Evolutionary conservation across 805 yeast genomes (phyloP).

Genomic region (Torulaspora gathmanii): DNA sequence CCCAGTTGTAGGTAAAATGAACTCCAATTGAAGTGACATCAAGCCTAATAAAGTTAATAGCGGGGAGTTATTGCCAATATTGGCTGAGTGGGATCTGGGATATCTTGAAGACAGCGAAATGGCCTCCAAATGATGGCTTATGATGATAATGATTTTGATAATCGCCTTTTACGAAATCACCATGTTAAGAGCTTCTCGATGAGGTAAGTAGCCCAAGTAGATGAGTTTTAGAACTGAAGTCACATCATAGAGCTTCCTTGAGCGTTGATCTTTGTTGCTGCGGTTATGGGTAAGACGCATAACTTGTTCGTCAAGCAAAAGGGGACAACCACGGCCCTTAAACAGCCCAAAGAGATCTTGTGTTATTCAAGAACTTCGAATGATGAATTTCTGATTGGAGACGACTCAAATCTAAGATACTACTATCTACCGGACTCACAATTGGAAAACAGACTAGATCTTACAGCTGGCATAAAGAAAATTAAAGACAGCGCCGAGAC

Average conservation of each 20-base stretch:
- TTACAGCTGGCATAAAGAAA: conserved; percentile 58
- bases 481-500: conserved; percentile 52
- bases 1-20: too few relatives aligned
- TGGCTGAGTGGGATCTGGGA: not conserved
- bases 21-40: too few relatives aligned
- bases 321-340: conserved; percentile 61
- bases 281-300: conserved; percentile 29
- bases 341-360: conserved; percentile 82
- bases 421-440: conserved; percentile 76
- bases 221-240: too few relatives aligned
- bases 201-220: not conserved
- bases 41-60: too few relatives aligned
- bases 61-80: not conserved
- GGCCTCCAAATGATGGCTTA: not conserved
- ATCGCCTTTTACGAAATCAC: not conserved
- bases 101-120: not conserved
- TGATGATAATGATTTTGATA: not conserved
- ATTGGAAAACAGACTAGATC: conserved; percentile 56
- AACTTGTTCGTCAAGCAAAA: conserved; percentile 39
- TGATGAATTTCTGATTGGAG: conserved; percentile 46
- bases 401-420: conserved; percentile 56
- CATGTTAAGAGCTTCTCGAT: not conserved
- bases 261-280: not conserved
- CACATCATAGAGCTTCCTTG: not conserved
- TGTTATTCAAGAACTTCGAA: conserved; percentile 58